Base-by-base conservation (phyloP, 176 grass and related monocot genomes). In the Dendrocalamus sinicus region DNA sequence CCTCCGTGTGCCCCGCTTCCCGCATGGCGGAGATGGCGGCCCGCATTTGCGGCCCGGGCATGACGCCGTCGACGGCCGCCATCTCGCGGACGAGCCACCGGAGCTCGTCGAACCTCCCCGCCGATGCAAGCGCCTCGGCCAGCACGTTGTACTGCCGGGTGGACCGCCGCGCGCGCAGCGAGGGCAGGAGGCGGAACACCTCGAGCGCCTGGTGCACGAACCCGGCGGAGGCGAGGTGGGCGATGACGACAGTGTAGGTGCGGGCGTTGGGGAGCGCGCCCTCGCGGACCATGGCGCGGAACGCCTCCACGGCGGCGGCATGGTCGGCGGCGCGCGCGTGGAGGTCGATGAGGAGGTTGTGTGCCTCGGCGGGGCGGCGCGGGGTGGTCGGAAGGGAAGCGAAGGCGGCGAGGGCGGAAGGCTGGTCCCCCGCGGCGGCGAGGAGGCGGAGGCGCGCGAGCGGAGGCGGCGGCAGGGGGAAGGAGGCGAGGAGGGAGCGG, bases 81-180 rank as follows among this genome's bases (percentile, higher is more conserved):
- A 98, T 95, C 83, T 94, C 91, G 10, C 59, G 73, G 54, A 98
- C 70, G 30, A 98, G 85, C 77, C 75, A 75, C 57, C 60, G 82
- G 70, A 98, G 85, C 62, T 86, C 37, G 24, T 92, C 90, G 52
- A 98, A 94, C 77, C 78, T 83, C 22, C 62, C 59, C 17, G 80
- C 78, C 35, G 26, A 20, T 4, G 73, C 81, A 40, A 90, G 73
- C 19, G 90, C 91, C 81, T 89, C 81, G 16, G 91, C 80, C 30
- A 98, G 88, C 66, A 95, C 91, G 80, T 95, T 89, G 78, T 94
- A 98, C 76, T 94, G 93, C 70, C 73, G 89, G 71, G 93, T 89
- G 26, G 89, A 92, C 28, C 90, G 88, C 39, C 35, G 86, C 66
- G 65, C 61, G 67, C 96, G 92, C 89, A 95, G 85, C 52, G 81